A percentile compares a stretch with the other conserved stretches of the same genome.
Evolutionary conservation across 2,329 filamentous ascomycete genomes (phyloP).

Genomic region (Aspergillus novofumigatus): DNA sequence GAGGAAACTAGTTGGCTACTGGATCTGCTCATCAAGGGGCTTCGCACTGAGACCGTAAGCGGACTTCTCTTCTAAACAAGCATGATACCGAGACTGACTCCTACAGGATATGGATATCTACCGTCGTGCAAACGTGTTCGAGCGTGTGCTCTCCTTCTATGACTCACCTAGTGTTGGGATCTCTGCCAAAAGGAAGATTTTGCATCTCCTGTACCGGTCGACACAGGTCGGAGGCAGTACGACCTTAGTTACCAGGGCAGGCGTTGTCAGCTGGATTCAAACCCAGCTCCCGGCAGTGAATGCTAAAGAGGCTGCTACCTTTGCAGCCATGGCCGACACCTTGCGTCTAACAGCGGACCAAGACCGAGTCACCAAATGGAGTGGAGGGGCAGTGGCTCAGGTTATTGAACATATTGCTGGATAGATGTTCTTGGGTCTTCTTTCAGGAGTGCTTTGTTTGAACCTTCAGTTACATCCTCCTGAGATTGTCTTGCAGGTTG

Average conservation of each 20-base stretch:
- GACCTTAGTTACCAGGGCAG: conserved; percentile 74
- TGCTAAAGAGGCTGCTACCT: conserved; percentile 33
- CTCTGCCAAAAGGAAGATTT: conserved; percentile 59
- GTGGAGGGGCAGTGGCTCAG: conserved; percentile 45
- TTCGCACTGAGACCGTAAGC: conserved; percentile 51
- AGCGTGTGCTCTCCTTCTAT: conserved; percentile 68
- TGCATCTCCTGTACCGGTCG: conserved; percentile 60
- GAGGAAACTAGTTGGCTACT: conserved; percentile 72
- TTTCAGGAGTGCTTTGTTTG: neutral
- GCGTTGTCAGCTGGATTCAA: conserved; percentile 70
- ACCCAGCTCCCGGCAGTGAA: conserved; percentile 54
- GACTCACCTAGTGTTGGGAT: conserved; percentile 61
- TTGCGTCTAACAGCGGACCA: conserved; percentile 64
- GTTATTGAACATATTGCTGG: conserved; percentile 23
- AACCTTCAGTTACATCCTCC: neutral
- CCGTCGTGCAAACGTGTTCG: conserved; percentile 62
- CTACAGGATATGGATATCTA: conserved; percentile 45
- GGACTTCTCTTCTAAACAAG: neutral
- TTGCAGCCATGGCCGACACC: conserved; percentile 55
- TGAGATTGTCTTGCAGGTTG: neutral
- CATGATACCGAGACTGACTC: conserved; percentile 14
- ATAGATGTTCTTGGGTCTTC: conserved; percentile 1
- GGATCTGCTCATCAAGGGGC: conserved; percentile 64
- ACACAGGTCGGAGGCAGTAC: conserved; percentile 68
- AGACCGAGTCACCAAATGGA: conserved; percentile 64